Percentiles rank a stretch among this genome's conserved stretches.
phyloP scores from a whole-genome alignment of 164 flowering plant genomes.

The Echeveria elegans region DNA sequence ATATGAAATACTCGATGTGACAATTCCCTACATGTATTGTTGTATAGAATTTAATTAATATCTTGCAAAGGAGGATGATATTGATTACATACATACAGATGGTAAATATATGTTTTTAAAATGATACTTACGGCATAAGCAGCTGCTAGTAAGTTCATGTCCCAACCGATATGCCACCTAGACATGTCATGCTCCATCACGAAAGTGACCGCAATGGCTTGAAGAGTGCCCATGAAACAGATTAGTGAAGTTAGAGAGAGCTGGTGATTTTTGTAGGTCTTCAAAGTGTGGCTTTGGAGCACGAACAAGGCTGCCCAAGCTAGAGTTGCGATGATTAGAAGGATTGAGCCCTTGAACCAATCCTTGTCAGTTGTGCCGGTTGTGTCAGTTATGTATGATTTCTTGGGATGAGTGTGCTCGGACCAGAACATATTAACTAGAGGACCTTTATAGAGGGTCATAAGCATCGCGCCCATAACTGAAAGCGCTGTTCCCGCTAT shows the following conservation, averaged over 20 bases:
- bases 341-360: slow-evolving; percentile 80
- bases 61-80: no score
- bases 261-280: slow-evolving; percentile 16
- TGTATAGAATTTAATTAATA: neutral
- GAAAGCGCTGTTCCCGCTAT: slow-evolving; percentile 69
- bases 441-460: slow-evolving; percentile 81
- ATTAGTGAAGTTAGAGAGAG: slow-evolving; percentile 73
- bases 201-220: slow-evolving; percentile 72
- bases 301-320: slow-evolving; percentile 93
- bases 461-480: slow-evolving; percentile 89
- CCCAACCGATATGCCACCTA: slow-evolving; percentile 78
- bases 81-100: no score
- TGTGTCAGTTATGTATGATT: slow-evolving; percentile 15
- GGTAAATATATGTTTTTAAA: no score
- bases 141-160: slow-evolving; percentile 90
- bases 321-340: slow-evolving; percentile 73
- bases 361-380: slow-evolving; percentile 43
- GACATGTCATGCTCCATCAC: slow-evolving; percentile 59
- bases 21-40: slow-evolving; percentile 55
- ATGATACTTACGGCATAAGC: slow-evolving; percentile 73
- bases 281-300: slow-evolving; percentile 25
- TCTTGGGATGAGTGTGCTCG: slow-evolving; percentile 18
- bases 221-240: slow-evolving; percentile 74
- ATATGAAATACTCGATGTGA: slow-evolving; percentile 82
- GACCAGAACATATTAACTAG: slow-evolving; percentile 48